Conservation (phyloP, 2,329 filamentous ascomycete species). For the Monilinia fructigena region DNA sequence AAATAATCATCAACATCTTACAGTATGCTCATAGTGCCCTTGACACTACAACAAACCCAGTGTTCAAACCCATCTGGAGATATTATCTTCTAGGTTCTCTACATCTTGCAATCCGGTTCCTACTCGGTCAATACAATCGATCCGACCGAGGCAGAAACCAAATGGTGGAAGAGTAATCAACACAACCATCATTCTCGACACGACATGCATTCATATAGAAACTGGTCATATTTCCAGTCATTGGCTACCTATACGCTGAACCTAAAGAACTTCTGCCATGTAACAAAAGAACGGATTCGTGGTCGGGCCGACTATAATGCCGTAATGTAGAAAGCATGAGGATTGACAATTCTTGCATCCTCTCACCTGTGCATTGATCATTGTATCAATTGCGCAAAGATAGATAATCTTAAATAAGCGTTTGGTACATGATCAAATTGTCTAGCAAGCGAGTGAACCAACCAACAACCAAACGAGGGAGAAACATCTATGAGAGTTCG, state of each 20-base stretch:
- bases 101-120: background rate
- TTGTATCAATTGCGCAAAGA: background rate
- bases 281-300: background rate
- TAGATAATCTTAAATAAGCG: background rate
- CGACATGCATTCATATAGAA: background rate
- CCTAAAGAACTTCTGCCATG: background rate
- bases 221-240: background rate
- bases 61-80: background rate
- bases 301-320: conserved; percentile 14
- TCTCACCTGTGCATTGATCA: background rate
- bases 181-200: background rate
- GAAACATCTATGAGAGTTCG: background rate
- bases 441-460: background rate
- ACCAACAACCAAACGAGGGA: background rate
- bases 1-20: background rate
- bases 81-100: background rate
- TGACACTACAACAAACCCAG: background rate
- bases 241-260: conserved; percentile 4
- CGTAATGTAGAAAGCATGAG: background rate
- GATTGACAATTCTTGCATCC: background rate
- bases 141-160: background rate
- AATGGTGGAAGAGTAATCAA: background rate
- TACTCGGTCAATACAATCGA: background rate
- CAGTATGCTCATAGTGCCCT: background rate
- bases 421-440: background rate